These are phyloP conservation scores for Leccinum griseonigrum DNA, from an alignment of 1,284 basidiomycete species.

Conservation along the genomic window DNA sequence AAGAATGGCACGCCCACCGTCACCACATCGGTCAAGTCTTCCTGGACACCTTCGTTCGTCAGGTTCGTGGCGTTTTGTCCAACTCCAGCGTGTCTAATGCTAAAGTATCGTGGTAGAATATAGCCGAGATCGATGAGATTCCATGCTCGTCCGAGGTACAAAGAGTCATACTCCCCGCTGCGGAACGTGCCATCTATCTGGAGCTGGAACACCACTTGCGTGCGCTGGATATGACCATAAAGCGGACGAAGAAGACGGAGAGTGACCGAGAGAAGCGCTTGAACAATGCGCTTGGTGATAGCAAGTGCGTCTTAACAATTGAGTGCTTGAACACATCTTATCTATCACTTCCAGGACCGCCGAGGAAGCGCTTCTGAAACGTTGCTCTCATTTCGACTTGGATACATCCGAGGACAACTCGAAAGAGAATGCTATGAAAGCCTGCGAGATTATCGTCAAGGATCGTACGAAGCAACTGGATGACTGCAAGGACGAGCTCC, in stretches of 20 bases:
- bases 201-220: constrained; percentile 95
- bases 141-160: constrained; percentile 72
- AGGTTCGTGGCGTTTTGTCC: constrained; percentile 46
- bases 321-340: not conserved
- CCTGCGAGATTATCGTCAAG: constrained; percentile 87
- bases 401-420: constrained; percentile 54
- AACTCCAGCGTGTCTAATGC: not conserved
- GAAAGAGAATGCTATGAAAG: constrained; percentile 75
- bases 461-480: constrained; percentile 79
- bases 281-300: constrained; percentile 84
- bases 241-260: constrained; percentile 81
- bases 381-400: constrained; percentile 91
- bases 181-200: constrained; percentile 92
- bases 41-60: constrained; percentile 81
- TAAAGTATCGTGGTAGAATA: constrained; percentile 57
- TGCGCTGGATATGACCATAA: constrained; percentile 85
- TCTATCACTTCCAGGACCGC: constrained; percentile 55
- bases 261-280: constrained; percentile 90
- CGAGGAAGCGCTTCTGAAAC: constrained; percentile 89
- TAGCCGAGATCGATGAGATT: constrained; percentile 96
- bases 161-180: constrained; percentile 79
- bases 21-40: constrained; percentile 84
- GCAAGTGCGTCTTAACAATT: constrained; percentile 55
- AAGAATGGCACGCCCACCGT: constrained; percentile 90
- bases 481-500: constrained; percentile 76